phyloP scores from a whole-genome alignment of 2,329 filamentous ascomycete genomes.

The Pleomassaria siparia region DNA sequence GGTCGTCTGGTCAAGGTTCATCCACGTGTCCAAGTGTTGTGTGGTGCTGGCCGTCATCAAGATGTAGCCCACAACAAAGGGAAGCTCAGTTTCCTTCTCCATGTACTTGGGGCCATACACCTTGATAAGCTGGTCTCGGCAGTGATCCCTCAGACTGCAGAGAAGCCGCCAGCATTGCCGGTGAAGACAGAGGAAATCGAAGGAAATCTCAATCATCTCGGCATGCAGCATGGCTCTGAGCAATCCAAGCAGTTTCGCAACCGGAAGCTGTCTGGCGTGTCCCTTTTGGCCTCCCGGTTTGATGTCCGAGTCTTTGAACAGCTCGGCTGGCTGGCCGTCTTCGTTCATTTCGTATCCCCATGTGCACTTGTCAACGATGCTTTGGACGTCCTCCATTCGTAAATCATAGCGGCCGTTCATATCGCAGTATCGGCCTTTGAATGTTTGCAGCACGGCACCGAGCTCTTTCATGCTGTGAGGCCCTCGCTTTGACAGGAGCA shows the following conservation, averaged over 20 bases:
- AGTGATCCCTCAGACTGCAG: constrained; percentile 31
- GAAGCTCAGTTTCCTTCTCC: constrained; percentile 44
- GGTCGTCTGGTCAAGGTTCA: constrained; percentile 7
- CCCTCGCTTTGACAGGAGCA: no score
- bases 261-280: constrained; percentile 6
- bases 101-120: constrained; percentile 42
- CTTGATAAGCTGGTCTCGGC: constrained; percentile 33
- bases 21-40: constrained; percentile 7
- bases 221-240: constrained; percentile 39
- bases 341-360: constrained; percentile 23
- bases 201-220: constrained; percentile 42
- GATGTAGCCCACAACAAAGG: constrained; percentile 46
- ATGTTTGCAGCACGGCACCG: no score
- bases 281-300: background rate
- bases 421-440: no score
- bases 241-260: constrained; percentile 8
- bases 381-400: no score
- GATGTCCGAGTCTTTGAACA: constrained; percentile 9
- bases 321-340: constrained; percentile 9
- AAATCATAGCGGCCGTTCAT: no score
- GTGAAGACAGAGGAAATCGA: constrained; percentile 49
- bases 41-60: constrained; percentile 34
- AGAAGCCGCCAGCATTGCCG: constrained; percentile 46
- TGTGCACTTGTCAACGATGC: constrained; percentile 9
- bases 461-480: no score